Percentiles rank a stretch among this genome's conserved stretches.
Evolutionary conservation across 257 asterid genomes (phyloP).

Genomic region (Gardenia jasminoides): DNA sequence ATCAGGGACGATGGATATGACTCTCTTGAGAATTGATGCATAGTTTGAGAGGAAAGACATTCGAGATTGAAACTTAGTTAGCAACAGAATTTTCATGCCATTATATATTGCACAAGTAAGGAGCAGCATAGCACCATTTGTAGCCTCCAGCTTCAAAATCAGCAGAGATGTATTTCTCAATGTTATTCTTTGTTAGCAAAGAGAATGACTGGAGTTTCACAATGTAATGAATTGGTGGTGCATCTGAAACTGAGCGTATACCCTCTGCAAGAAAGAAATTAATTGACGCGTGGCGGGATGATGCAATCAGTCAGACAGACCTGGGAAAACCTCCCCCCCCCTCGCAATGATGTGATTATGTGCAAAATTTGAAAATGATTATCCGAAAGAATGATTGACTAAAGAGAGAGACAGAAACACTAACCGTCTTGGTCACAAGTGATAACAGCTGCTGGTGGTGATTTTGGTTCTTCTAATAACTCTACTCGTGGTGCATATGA

Average conservation of each 20-base stretch:
- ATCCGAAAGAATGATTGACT: too few relatives aligned
- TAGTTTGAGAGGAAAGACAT: background rate
- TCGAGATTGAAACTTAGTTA: background rate
- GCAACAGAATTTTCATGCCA: background rate
- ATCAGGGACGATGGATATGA: background rate
- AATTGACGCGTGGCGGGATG: too few relatives aligned
- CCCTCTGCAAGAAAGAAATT: conserved; percentile 23
- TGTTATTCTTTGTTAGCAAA: conserved; percentile 38
- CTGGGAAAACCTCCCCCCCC: too few relatives aligned
- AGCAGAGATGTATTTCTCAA: conserved; percentile 39
- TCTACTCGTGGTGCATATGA: conserved; percentile 43
- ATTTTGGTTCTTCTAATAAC: too few relatives aligned
- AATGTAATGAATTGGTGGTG: conserved; percentile 49
- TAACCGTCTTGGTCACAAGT: conserved; percentile 9
- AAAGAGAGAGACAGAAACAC: background rate
- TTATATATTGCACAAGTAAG: background rate
- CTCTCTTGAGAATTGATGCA: background rate
- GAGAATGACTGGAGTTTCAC: conserved; percentile 49
- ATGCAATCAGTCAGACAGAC: too few relatives aligned
- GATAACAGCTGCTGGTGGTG: too few relatives aligned
- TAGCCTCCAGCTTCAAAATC: conserved; percentile 70
- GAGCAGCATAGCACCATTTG: conserved; percentile 48
- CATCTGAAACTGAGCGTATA: conserved; percentile 31
- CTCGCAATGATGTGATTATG: too few relatives aligned
- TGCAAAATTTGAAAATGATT: too few relatives aligned